These are phyloP conservation scores for Scedosporium aurantiacum DNA, from an alignment of 2,329 filamentous ascomycete species.

Conservation along the genomic window DNA sequence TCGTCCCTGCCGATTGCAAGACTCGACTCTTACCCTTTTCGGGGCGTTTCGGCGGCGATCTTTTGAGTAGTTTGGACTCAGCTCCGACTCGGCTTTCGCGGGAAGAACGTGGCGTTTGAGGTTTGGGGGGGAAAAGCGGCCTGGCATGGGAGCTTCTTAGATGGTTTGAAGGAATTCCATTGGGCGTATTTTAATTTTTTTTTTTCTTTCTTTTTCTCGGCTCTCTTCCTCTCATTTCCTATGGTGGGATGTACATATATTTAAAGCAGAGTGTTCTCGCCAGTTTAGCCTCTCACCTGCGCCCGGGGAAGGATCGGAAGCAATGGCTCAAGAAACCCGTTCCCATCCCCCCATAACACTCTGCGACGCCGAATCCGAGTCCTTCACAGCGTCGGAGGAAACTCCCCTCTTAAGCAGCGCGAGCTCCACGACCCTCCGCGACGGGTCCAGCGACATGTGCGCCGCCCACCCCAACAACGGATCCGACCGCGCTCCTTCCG, in stretches of 20 bases:
- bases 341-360: background rate
- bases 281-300: no score
- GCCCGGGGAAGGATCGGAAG: no score
- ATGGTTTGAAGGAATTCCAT: no score
- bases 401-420: constrained; percentile 14
- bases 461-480: background rate
- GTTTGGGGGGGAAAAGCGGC: no score
- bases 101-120: no score
- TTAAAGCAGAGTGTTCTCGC: no score
- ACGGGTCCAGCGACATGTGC: background rate
- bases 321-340: background rate
- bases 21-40: background rate
- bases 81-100: background rate
- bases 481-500: no score
- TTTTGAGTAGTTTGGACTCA: background rate
- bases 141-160: no score
- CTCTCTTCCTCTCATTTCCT: no score
- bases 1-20: background rate
- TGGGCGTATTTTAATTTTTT: no score
- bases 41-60: background rate
- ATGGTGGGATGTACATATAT: no score
- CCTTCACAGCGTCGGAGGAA: constrained; percentile 9
- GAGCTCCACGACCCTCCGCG: constrained; percentile 2
- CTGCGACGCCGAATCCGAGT: background rate
- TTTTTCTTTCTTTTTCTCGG: no score